Evolutionary conservation across 1,139 yeast genomes (phyloP).

Genomic region (Meyerozyma smithsonii): DNA sequence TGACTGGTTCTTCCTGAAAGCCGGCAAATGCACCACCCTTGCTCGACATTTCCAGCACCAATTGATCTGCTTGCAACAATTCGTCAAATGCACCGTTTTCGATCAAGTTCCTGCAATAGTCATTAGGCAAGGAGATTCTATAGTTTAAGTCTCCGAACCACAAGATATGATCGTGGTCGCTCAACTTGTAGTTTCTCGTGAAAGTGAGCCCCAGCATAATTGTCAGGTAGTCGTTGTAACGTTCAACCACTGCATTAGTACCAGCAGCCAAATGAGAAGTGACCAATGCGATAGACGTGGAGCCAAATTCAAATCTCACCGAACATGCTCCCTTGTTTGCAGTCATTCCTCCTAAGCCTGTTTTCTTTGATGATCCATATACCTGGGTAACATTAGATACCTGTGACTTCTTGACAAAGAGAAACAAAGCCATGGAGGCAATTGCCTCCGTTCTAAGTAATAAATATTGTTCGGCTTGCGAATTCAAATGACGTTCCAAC

Average conservation of each 20-base stretch:
- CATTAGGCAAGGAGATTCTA: slow-evolving; percentile 72
- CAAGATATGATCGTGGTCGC: slow-evolving; percentile 79
- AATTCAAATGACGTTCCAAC: slow-evolving; percentile 53
- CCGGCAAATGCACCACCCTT: slow-evolving; percentile 72
- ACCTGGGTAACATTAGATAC: slow-evolving; percentile 64
- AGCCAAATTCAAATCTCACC: slow-evolving; percentile 70
- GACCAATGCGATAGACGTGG: slow-evolving; percentile 75
- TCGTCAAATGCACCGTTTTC: slow-evolving; percentile 40
- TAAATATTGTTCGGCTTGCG: slow-evolving; percentile 30
- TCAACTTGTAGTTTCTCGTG: slow-evolving; percentile 61
- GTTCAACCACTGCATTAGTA: slow-evolving; percentile 71
- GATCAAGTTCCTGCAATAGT: slow-evolving; percentile 61
- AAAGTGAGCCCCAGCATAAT: slow-evolving; percentile 75
- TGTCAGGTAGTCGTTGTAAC: slow-evolving; percentile 84
- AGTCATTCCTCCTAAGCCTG: slow-evolving; percentile 88
- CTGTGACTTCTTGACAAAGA: slow-evolving; percentile 54
- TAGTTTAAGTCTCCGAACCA: slow-evolving; percentile 98
- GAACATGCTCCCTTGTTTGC: slow-evolving; percentile 94
- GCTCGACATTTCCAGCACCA: slow-evolving; percentile 67
- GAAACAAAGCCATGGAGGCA: slow-evolving; percentile 39
- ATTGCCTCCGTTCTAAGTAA: slow-evolving; percentile 41
- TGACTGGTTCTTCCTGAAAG: slow-evolving; percentile 67
- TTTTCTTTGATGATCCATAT: slow-evolving; percentile 76
- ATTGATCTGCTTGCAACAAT: slow-evolving; percentile 73
- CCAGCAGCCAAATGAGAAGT: slow-evolving; percentile 97